These are phyloP conservation scores for Eucalyptus lansdowneana DNA, from an alignment of 345 rosid genomes.

Conservation along the genomic window DNA sequence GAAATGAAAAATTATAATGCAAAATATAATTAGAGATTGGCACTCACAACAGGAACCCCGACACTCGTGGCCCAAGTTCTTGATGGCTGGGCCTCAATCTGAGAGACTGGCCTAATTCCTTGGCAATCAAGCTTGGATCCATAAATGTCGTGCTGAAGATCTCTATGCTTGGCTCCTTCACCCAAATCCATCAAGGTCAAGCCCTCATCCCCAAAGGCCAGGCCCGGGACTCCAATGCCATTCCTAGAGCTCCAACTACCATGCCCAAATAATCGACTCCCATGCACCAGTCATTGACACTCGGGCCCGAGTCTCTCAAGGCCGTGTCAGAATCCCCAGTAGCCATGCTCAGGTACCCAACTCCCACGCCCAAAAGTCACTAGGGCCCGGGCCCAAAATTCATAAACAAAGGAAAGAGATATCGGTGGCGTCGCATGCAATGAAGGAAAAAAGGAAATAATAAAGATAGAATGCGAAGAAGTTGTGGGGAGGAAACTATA, in stretches of 20 bases:
- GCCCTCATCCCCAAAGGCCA: background rate
- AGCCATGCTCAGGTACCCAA: background rate
- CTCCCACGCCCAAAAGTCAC: background rate
- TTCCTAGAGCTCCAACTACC: background rate
- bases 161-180: background rate
- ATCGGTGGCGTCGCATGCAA: background rate
- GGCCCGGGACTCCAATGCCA: background rate
- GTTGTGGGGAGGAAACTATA: background rate
- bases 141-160: background rate
- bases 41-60: rapidly evolving
- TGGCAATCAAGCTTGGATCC: background rate
- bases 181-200: background rate
- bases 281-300: background rate
- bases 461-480: background rate
- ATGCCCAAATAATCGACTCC: background rate
- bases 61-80: background rate
- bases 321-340: background rate
- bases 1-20: background rate
- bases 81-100: background rate
- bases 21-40: background rate
- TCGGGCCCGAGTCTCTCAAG: background rate
- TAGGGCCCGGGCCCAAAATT: background rate
- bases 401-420: background rate
- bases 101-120: background rate
- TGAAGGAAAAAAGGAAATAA: background rate